Evolutionary conservation across 352 stramenopile genomes (phyloP).

Genomic region (Globisporangium nagaii): DNA sequence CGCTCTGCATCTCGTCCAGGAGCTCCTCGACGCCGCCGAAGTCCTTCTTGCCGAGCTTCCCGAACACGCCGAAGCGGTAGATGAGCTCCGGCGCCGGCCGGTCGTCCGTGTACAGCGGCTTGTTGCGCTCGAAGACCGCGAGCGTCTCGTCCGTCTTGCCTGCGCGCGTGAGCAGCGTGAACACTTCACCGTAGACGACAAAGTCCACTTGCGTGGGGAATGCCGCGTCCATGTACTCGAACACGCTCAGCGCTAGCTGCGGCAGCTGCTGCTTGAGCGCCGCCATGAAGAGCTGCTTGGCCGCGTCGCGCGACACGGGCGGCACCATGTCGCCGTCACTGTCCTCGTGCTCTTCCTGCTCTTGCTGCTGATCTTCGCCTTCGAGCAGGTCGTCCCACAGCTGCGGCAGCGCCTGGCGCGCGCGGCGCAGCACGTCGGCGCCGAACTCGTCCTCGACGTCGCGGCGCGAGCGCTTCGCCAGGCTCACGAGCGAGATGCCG

Average conservation of each 20-base stretch:
- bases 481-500: slow-evolving; percentile 22
- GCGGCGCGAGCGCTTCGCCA: slow-evolving; percentile 21
- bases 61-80: slow-evolving; percentile 50
- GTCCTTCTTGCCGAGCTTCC: slow-evolving; percentile 31
- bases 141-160: slow-evolving; percentile 18
- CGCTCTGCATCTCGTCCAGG: slow-evolving; percentile 29
- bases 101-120: slow-evolving; percentile 19
- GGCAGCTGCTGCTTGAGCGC: slow-evolving; percentile 17
- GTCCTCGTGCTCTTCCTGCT: neutral
- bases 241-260: slow-evolving; percentile 26
- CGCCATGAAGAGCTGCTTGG: slow-evolving; percentile 26
- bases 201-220: slow-evolving; percentile 26
- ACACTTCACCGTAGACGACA: slow-evolving; percentile 40
- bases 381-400: slow-evolving; percentile 19
- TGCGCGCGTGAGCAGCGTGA: slow-evolving; percentile 20
- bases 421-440: slow-evolving; percentile 15
- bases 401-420: slow-evolving; percentile 18
- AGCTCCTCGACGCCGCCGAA: slow-evolving; percentile 21
- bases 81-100: slow-evolving; percentile 39
- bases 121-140: slow-evolving; percentile 24
- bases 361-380: neutral
- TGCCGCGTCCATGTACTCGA: slow-evolving; percentile 34
- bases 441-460: slow-evolving; percentile 24
- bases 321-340: neutral
- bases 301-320: slow-evolving; percentile 12